phyloP scores from a whole-genome alignment of 495 filamentous ascomycete genomes.

The Podospora pseudocomata region DNA sequence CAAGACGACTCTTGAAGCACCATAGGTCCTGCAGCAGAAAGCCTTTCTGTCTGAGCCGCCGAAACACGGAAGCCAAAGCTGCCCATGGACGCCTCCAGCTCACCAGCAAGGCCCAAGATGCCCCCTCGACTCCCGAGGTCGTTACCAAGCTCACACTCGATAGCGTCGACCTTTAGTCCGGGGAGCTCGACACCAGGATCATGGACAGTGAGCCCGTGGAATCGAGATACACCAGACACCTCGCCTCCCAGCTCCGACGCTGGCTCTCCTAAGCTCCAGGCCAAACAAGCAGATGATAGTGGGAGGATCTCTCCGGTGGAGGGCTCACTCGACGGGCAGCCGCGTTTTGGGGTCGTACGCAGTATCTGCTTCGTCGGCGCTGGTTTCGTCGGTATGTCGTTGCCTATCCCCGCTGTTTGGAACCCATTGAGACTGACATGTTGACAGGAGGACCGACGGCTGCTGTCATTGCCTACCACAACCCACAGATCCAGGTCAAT shows the following conservation, averaged over 20 bases:
- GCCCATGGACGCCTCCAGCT: constrained; percentile 15
- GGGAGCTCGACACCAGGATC: constrained; percentile 22
- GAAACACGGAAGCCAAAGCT: not conserved
- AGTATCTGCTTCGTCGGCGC: constrained; percentile 43
- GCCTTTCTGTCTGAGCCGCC: not conserved
- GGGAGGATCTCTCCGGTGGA: constrained; percentile 12
- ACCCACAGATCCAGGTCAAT: constrained; percentile 62
- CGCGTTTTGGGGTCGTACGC: constrained; percentile 32
- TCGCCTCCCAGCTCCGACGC: constrained; percentile 26
- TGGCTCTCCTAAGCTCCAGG: constrained; percentile 25
- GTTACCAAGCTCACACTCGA: constrained; percentile 27
- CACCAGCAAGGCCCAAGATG: constrained; percentile 2
- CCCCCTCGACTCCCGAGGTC: constrained; percentile 18
- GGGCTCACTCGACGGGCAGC: not conserved
- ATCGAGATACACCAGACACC: constrained; percentile 21
- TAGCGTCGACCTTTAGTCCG: constrained; percentile 25
- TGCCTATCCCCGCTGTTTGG: not conserved
- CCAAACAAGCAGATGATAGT: constrained; percentile 13
- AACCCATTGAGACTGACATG: constrained; percentile 7
- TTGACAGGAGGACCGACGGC: constrained; percentile 67
- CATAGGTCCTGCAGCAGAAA: not conserved
- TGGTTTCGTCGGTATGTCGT: constrained; percentile 30
- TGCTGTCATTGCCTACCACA: constrained; percentile 69
- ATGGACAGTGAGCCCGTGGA: constrained; percentile 25
- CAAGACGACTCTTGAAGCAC: not conserved